Base-by-base conservation (phyloP, 805 yeast species). In the Candida hungchunana region DNA sequence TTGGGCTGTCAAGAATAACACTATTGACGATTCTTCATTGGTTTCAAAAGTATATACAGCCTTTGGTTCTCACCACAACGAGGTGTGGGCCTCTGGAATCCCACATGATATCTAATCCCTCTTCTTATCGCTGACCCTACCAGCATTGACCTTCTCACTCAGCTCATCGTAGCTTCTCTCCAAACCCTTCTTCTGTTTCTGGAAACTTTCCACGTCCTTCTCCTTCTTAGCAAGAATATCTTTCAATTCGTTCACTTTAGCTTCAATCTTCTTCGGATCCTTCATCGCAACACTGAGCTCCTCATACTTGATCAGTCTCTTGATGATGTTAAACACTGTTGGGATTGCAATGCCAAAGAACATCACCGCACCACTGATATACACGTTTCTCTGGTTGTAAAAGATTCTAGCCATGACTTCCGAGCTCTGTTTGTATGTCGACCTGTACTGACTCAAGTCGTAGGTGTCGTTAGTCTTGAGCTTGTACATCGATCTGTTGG, bases 31-130 rank as follows among this genome's bases (percentile, higher is more conserved):
- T 13, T 51, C 59, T 6, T 49, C 55, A 5, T 34, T 64, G 9
- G 64, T 66, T 21, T 56, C 47, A 10, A 33, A 42, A 4, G 94
- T 83, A 47, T 62, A 53, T 9, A 39, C 40, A 6, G 48, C 73
- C 15, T 67, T 75, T 21, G 87, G 79, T 9, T 57, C 52, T 1
- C 82, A 76, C 46, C 53, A 74, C 40, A 74, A 83, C 53, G 84
- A 78, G 53, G 69, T 74, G 3, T 86, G 95, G 95, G 53, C 53
- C 8, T 66, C 73, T 17, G 77, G 75, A n/a, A 59, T 68, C 29
- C 46, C 43, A 11, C 57, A 52, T 21, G 24, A 9, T 21, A 14
- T 14, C 27, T 25, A 50, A 41, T 52, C 55, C 17, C 51, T 49
- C 46, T 60, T 61, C 33, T 56, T 51, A 22, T 44, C 55, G 18